Evolutionary conservation across 1,139 yeast genomes (phyloP), one percentile per base, ranked within the genome.

Genomic region (Lodderomyces oxycetoniae): DNA sequence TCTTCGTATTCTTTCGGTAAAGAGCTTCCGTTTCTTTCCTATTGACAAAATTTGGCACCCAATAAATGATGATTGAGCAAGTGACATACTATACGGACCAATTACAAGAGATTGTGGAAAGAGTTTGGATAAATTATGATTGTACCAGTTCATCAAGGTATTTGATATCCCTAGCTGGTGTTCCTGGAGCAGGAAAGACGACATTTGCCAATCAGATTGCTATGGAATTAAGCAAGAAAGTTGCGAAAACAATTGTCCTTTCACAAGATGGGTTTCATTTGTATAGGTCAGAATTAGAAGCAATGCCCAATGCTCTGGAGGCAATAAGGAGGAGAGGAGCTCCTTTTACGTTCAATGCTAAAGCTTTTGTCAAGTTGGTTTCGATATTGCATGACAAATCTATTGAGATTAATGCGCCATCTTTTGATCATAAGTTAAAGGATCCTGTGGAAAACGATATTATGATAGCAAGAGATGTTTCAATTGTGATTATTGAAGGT

Each of bases 181-280:
- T 79, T 0, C 95, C 95, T 1, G 95, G 95, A 3, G 77, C 89
- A 2, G 95, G 95, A 0, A 86, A 86, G 50, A 72, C 88, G 2
- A 83, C 94, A 0, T 53, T 79, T 28, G 79, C 88, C 0, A 51
- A 54, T 26, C 42, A 51, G 9, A 33, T 53, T 13, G 52, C 50
- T 3, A 25, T 35, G 9, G 32, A 37, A 20, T 45, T 62, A 10
- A 48, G 49, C 26, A 37, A 41, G 24, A 23, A 30, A 35, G 12
- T 40, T 5, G 42, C 52, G 15, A 39, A 43, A 19, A 41, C 62
- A n/a, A 42, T 40, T 12, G 53, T 56, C 7, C 76, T 67, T 21
- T 64, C 72, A 9, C 72, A 65, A 80, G 96, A 89, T 58, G 97
- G 97, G 8, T 89, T 73, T 52, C 97, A 89, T 53, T 63, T 77